phyloP scores from a whole-genome alignment of 2,329 filamentous ascomycete species.

The Paecilomyces dactylethromorphus region DNA sequence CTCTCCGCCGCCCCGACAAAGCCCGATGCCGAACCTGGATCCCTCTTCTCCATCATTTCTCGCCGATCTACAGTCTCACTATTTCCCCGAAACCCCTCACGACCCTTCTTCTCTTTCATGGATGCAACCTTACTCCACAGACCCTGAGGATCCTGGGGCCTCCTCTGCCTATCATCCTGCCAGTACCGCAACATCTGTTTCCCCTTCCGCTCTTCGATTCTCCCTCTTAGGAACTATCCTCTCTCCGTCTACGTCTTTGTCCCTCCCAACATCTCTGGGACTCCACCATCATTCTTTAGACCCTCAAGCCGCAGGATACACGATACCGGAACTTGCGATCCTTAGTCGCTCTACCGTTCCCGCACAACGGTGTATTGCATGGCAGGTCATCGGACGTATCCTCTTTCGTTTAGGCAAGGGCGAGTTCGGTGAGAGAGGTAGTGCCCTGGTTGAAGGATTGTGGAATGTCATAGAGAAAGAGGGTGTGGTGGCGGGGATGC shows the following conservation, averaged over 20 bases:
- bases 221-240: slow-evolving; percentile 77
- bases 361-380: slow-evolving; percentile 83
- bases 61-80: slow-evolving; percentile 76
- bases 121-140: slow-evolving; percentile 69
- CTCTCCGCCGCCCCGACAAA: slow-evolving; percentile 36
- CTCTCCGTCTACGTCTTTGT: slow-evolving; percentile 65
- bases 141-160: slow-evolving; percentile 55
- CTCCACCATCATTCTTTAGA: slow-evolving; percentile 91
- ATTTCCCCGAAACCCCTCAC: slow-evolving; percentile 81
- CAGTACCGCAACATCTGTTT: slow-evolving; percentile 58
- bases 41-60: slow-evolving; percentile 79
- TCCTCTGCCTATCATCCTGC: slow-evolving; percentile 77
- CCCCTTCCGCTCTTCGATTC: slow-evolving; percentile 72
- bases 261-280: slow-evolving; percentile 69
- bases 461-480: slow-evolving; percentile 76
- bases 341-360: slow-evolving; percentile 76
- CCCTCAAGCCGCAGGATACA: slow-evolving; percentile 91
- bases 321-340: slow-evolving; percentile 75
- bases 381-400: slow-evolving; percentile 81
- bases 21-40: slow-evolving; percentile 65
- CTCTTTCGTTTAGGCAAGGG: slow-evolving; percentile 76
- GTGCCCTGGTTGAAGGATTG: slow-evolving; percentile 66
- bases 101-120: slow-evolving; percentile 83
- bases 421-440: slow-evolving; percentile 56
- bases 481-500: slow-evolving; percentile 67